Base-by-base conservation (phyloP, 2,329 filamentous ascomycete species). In the Curvularia verruculosa region DNA sequence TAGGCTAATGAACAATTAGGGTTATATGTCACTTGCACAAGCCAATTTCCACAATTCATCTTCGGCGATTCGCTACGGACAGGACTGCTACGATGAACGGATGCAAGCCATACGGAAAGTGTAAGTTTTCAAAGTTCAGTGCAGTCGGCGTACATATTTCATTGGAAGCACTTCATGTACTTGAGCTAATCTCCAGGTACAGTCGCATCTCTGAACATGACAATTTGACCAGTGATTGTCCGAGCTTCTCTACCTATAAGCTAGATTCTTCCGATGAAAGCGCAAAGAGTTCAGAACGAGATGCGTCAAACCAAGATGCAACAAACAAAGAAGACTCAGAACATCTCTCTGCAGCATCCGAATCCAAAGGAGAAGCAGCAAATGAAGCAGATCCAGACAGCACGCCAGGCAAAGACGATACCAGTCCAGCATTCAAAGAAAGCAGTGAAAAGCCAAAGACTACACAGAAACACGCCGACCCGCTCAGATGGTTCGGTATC, bases 31-130 rank as follows among this genome's bases (percentile, higher is more conserved):
- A 62, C 80, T 93, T 39, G 88, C 90, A n/a, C 84, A 89, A 55
- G 90, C 90, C 59, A 92, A 92, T 77, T 92, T 91, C 75, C 80
- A 84, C 26, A 85, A 85, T n/a, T 81, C 85, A 69, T 80, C 84
- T 12, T 79, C 84, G n/a, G 84, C 87, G 29, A 73, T 85, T 59
- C 81, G 85, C 40, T 92, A 89, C 71, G 89, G 89, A 3, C 83
- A 81, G 61, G 87, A 91, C 66, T 84, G 85, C 69, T 94, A 90
- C 71, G 89, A 93, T 73, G 84, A 86, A 62, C 83, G 90, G 45
- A 91, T 91, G 86, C 86, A 86, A 70, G 88, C 89, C 3, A 76
- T 75, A 21, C 77, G 84, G 50, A 74, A 76, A 52, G 64, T 88
- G 70, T 74, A 54, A 83, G 68, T 70, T 15, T 18, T 19, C 31